Conservation (phyloP, 805 yeast species). For the Monosporozyma unispora region DNA sequence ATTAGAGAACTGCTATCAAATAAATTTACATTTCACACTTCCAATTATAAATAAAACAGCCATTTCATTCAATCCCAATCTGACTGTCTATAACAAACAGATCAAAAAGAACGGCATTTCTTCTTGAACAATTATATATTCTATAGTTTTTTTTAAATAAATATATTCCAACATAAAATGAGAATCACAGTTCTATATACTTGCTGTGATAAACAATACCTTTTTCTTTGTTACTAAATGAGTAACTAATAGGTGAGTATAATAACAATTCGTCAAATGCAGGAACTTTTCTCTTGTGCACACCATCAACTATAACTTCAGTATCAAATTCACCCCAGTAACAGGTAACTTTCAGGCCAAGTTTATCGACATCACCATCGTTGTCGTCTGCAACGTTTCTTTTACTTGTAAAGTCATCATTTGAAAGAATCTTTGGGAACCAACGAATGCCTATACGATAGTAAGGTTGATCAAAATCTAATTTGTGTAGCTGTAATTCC, state of each 20-base stretch:
- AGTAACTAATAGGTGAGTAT: constrained; percentile 56
- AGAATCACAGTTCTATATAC: constrained; percentile 34
- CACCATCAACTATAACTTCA: constrained; percentile 34
- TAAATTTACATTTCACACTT: no score
- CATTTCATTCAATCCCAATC: neutral
- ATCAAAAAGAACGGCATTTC: neutral
- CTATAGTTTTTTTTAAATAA: neutral
- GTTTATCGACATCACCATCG: constrained; percentile 27
- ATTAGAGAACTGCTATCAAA: neutral
- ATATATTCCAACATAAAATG: neutral
- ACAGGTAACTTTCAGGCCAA: constrained; percentile 58
- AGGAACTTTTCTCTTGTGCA: constrained; percentile 41
- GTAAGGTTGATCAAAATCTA: constrained; percentile 43
- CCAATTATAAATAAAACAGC: neutral
- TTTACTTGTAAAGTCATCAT: constrained; percentile 25
- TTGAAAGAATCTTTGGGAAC: constrained; percentile 50
- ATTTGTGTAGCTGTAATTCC: constrained; percentile 52
- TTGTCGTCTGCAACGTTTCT: constrained; percentile 10
- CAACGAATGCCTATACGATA: constrained; percentile 66
- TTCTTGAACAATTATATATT: neutral
- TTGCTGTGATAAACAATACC: constrained; percentile 60
- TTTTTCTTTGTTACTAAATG: constrained; percentile 54
- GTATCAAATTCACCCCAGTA: constrained; percentile 69
- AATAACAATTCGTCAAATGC: constrained; percentile 63
- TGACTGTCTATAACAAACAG: neutral